A percentile compares a stretch with the other conserved stretches of the same genome.
Evolutionary conservation across 208 protist species (phyloP).

Genomic region (Leptomonas seymouri): DNA sequence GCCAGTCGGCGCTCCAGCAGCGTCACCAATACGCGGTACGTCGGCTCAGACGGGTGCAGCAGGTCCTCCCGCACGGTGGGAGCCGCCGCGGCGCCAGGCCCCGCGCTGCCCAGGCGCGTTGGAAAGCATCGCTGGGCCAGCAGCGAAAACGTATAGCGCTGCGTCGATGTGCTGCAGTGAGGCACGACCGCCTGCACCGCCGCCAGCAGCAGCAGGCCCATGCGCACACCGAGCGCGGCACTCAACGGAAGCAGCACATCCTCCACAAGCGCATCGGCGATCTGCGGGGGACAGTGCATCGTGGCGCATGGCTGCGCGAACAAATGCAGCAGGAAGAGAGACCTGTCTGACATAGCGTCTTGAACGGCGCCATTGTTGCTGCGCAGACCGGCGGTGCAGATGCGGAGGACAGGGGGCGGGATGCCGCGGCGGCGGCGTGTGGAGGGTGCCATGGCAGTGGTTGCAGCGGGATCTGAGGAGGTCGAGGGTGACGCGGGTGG

Average conservation of each 20-base stretch:
- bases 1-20: conserved; percentile 21
- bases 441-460: background rate
- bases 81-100: background rate
- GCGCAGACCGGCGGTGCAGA: conserved; percentile 21
- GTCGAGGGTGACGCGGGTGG: background rate
- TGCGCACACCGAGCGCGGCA: conserved; percentile 40
- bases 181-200: conserved; percentile 40
- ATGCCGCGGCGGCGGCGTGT: conserved; percentile 16
- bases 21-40: conserved; percentile 26
- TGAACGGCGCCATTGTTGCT: conserved; percentile 31
- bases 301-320: conserved; percentile 64
- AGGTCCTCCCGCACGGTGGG: conserved; percentile 10
- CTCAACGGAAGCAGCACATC: conserved; percentile 44
- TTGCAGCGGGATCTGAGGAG: background rate
- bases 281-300: conserved; percentile 37
- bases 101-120: background rate
- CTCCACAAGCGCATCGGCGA: conserved; percentile 45
- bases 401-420: conserved; percentile 16
- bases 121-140: conserved; percentile 25
- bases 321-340: conserved; percentile 71
- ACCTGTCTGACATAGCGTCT: conserved; percentile 50
- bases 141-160: conserved; percentile 17
- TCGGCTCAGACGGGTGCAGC: conserved; percentile 23
- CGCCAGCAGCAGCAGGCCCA: conserved; percentile 52
- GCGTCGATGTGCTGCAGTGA: conserved; percentile 28